These are phyloP conservation scores for Chlamydomonas schloesseri DNA, from an alignment of 139 green algal species.

Conservation along the genomic window DNA sequence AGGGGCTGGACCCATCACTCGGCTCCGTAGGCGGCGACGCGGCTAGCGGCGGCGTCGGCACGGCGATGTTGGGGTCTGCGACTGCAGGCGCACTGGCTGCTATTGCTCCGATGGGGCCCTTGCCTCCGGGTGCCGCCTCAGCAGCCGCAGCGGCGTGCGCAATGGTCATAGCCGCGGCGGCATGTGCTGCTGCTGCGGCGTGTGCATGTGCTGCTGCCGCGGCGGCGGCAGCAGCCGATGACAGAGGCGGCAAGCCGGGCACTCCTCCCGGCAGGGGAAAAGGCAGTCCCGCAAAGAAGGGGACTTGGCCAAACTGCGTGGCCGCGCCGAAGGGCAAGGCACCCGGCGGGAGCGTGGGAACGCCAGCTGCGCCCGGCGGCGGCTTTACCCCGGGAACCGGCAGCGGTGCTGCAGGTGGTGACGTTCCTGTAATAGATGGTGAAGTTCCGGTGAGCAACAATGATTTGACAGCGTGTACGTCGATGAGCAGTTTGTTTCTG, in stretches of 20 bases:
- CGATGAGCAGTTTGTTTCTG: too few species aligned
- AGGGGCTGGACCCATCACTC: slow-evolving; percentile 30
- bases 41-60: slow-evolving; percentile 26
- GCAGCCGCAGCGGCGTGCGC: not conserved
- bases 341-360: not conserved
- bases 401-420: not conserved
- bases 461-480: too few species aligned
- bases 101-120: not conserved
- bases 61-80: not conserved
- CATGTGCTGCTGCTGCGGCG: not conserved
- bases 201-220: not conserved
- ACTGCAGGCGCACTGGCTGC: not conserved
- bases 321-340: not conserved
- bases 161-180: not conserved
- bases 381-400: not conserved
- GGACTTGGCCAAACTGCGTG: not conserved
- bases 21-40: slow-evolving; percentile 7
- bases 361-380: not conserved
- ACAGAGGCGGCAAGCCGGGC: not conserved
- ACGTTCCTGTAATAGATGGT: slow-evolving; percentile 4
- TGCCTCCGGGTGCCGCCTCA: not conserved
- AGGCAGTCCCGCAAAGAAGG: not conserved
- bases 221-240: not conserved
- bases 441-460: too few species aligned
- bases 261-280: not conserved